phyloP scores from a whole-genome alignment of 257 asterid species.

The Nicotiana tomentosiformis region DNA sequence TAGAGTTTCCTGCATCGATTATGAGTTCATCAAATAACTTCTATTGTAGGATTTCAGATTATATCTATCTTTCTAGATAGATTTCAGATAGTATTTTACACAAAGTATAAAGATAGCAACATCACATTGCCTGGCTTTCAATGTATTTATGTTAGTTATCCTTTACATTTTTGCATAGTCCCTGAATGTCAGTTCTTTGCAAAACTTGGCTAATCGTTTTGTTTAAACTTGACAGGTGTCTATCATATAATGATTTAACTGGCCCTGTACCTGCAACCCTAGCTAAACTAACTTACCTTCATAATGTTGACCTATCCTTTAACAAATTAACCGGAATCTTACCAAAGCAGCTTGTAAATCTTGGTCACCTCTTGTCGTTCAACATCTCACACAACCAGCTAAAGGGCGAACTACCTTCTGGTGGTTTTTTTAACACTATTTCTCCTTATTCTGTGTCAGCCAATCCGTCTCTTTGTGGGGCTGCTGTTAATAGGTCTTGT shows the following conservation, averaged over 20 bases:
- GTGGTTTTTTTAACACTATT: slow-evolving; percentile 76
- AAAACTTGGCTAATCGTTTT: slow-evolving; percentile 9
- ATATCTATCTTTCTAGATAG: not conserved
- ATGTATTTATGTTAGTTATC: not conserved
- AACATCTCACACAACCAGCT: slow-evolving; percentile 83
- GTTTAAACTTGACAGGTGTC: slow-evolving; percentile 41
- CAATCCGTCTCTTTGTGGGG: slow-evolving; percentile 84
- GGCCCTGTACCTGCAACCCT: slow-evolving; percentile 59
- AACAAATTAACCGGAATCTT: slow-evolving; percentile 65
- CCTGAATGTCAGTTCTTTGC: not conserved
- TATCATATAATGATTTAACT: slow-evolving; percentile 51
- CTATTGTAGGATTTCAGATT: not conserved
- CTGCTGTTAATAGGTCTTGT: slow-evolving; percentile 54
- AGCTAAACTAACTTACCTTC: slow-evolving; percentile 52
- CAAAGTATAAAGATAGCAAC: not conserved
- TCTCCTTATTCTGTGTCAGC: slow-evolving; percentile 57
- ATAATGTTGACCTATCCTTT: slow-evolving; percentile 59
- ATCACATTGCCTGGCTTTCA: not conserved
- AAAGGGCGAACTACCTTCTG: slow-evolving; percentile 71
- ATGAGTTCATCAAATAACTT: not conserved
- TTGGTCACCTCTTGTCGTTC: slow-evolving; percentile 51
- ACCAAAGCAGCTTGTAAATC: slow-evolving; percentile 70
- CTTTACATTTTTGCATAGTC: not conserved
- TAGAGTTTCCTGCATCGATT: not conserved
- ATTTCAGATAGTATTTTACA: not conserved